These are phyloP conservation scores for Ilex paraguariensis DNA, from an alignment of 305 asterid genomes.

Conservation along the genomic window DNA sequence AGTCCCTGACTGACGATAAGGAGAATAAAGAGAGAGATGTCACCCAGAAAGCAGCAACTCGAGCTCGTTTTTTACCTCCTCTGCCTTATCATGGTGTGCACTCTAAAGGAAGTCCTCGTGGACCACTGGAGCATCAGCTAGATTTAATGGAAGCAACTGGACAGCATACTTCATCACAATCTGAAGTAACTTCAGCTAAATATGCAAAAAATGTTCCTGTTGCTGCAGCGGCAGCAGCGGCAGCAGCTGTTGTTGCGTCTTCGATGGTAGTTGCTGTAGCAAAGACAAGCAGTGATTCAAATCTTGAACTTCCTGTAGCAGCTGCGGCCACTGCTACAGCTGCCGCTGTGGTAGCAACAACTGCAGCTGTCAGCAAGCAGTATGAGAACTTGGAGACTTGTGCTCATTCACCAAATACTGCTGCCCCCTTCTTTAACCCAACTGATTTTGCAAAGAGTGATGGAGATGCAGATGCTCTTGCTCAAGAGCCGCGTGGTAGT, in stretches of 20 bases:
- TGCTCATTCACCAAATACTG: slow-evolving; percentile 44
- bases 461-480: slow-evolving; percentile 43
- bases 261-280: slow-evolving; percentile 88
- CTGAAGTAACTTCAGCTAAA: slow-evolving; percentile 38
- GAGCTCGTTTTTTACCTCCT: slow-evolving; percentile 63
- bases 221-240: slow-evolving; percentile 84
- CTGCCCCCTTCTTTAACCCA: slow-evolving; percentile 25
- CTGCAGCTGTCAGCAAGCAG: slow-evolving; percentile 80
- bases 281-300: slow-evolving; percentile 45
- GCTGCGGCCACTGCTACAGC: slow-evolving; percentile 97
- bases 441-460: slow-evolving; percentile 38
- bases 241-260: slow-evolving; percentile 93
- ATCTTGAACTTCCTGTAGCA: slow-evolving; percentile 76
- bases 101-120: slow-evolving; percentile 35
- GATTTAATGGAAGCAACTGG: slow-evolving; percentile 32
- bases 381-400: slow-evolving; percentile 51
- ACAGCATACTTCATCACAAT: slow-evolving; percentile 33
- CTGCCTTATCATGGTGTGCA: slow-evolving; percentile 49
- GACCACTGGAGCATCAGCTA: slow-evolving; percentile 30
- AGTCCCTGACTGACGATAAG: slow-evolving; percentile 33
- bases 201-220: slow-evolving; percentile 54
- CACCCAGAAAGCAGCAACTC: slow-evolving; percentile 29
- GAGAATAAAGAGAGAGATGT: slow-evolving; percentile 37
- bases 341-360: slow-evolving; percentile 89
- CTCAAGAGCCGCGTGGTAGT: slow-evolving; percentile 41